Evolutionary conservation across 2,329 filamentous ascomycete species (phyloP), one percentile per base, ranked within the genome.

Genomic region (Elsinoe ampelina): DNA sequence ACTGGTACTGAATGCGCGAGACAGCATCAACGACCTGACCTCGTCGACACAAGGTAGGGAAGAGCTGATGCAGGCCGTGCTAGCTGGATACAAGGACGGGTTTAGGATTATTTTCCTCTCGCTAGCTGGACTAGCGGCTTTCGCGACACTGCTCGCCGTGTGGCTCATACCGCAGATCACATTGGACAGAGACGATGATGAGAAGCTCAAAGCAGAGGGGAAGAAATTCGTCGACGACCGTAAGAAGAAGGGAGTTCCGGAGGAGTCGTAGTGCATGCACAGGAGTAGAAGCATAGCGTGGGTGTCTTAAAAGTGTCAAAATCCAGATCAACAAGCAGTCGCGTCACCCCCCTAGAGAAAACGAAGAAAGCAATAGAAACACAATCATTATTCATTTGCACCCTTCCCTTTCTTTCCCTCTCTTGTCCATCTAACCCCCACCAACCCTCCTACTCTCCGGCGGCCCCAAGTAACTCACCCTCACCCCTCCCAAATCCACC

Each of bases 101-200:
- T 74, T 75, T 58, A 64, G 67, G 10, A 68, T 70, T 26, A 69
- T 75, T 4, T 75, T 75, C 58, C 59, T 72, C 3, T 63, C 73
- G 10, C 67, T 68, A 2, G 70, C 72, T 0, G 62, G 63, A 2
- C 59, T 75, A 30, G 67, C 72, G 1, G 66, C 66, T 0, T 19
- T 71, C 1, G 70, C 71, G 0, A 70, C 70, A 34, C 52, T 68
- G 11, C 43, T 73, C 26, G 66, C 70, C 8, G 54, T 63, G 22
- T 62, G 61, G 15, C 60, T 73, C 17, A 72, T 74, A 64, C 71
- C 72, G 11, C 71, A 73, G 38, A 58, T 61, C 2, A 55, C 58
- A 10, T 58, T 64, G 19, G 48, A 52, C 8, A 34, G 48, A 12
- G 48, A 39, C 3, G 48, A 52, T 15, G 48, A 52, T 17, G 34